Evolutionary conservation across 2,329 filamentous ascomycete species (phyloP), one percentile per base, ranked within the genome.

Genomic region (Arthrobotrys megalospora): DNA sequence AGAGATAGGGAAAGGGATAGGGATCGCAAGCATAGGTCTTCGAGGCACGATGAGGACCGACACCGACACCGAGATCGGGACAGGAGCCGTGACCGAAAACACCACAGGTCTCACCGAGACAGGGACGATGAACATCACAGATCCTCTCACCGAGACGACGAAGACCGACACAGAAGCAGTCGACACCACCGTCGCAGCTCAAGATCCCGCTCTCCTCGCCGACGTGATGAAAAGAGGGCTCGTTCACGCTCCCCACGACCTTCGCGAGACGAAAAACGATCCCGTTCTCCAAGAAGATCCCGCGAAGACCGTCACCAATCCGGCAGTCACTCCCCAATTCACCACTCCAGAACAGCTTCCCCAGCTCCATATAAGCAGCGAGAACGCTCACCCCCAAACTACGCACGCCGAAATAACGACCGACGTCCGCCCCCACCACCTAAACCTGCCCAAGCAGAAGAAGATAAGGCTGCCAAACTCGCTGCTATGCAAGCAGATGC

Each of bases 401-500:
- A 73, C 19, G 53, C 68, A 52, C 80, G 81, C 76, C 76, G 77
- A 69, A 28, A 71, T 50, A 58, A 66, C 79, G 79, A 82, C 19
- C 79, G 80, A 63, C 76, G 77, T 38, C 21, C 70, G 76, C 28
- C 67, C 76, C 79, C 71, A 12, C 55, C 72, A 43, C 16, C 41
- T 2, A 70, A 62, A 34, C 47, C 58, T 34, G 6, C 55, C 6
- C 47, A 68, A 71, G 73, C 67, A 66, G 88, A 88, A 19, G 88
- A 89, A 21, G 90, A 91, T 79, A 87, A 87, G n/a, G 89, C 90
- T 11, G 87, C 88, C 24, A 92, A 90, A 83, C 85, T 93, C 16
- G 91, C 90, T 14, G 90, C 90, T 7, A 93, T 94, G 92, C 91
- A 92, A 83, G 88, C 88, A 16, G 91, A 90, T 32, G 92, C 92